Conservation (phyloP, 441 rosid genomes). For the Kokia cookei region DNA sequence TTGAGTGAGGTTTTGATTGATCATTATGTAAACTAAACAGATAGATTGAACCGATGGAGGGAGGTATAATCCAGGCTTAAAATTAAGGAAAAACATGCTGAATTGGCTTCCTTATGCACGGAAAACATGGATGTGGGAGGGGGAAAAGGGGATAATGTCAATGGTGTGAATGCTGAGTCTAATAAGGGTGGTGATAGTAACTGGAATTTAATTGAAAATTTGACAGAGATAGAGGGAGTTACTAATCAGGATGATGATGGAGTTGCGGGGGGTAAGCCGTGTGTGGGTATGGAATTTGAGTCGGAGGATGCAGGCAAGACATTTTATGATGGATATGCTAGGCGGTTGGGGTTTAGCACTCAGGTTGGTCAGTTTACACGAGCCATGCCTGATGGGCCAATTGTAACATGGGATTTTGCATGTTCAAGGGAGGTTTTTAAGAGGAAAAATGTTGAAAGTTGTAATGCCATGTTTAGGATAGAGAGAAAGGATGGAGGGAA, state of each 20-base stretch:
- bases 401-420: slow-evolving; percentile 50
- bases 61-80: neutral
- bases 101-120: slow-evolving; percentile 1
- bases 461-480: slow-evolving; percentile 57
- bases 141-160: slow-evolving; percentile 14
- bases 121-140: slow-evolving; percentile 36
- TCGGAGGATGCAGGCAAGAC: slow-evolving; percentile 53
- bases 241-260: slow-evolving; percentile 25
- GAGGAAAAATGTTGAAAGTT: slow-evolving; percentile 50
- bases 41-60: neutral
- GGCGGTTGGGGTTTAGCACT: slow-evolving; percentile 38
- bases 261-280: slow-evolving; percentile 23
- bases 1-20: neutral
- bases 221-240: slow-evolving; percentile 14
- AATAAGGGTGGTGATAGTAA: slow-evolving; percentile 16
- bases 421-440: slow-evolving; percentile 52
- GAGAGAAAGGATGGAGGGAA: slow-evolving; percentile 40
- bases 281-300: slow-evolving; percentile 54
- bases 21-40: neutral
- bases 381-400: slow-evolving; percentile 57
- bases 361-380: slow-evolving; percentile 54
- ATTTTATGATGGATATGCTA: slow-evolving; percentile 51
- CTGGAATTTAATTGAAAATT: slow-evolving; percentile 23
- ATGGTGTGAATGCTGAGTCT: slow-evolving; percentile 8
- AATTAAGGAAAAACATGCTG: slow-evolving; percentile 2